These are phyloP conservation scores for Daldinia loculata DNA, from an alignment of 495 filamentous ascomycete genomes.

Conservation along the genomic window DNA sequence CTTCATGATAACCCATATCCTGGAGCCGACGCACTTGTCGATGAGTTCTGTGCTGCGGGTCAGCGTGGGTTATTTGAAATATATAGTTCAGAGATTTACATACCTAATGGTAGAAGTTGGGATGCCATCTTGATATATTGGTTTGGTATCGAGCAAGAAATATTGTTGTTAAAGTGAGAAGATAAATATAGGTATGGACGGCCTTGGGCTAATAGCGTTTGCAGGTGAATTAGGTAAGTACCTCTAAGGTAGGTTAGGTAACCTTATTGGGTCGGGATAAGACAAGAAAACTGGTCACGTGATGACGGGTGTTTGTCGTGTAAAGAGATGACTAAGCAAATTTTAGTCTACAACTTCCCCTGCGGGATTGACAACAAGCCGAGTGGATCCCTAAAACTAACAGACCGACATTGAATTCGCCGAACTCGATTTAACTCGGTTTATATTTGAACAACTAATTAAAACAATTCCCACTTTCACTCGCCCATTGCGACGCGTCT, in stretches of 20 bases:
- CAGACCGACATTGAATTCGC: constrained; percentile 1
- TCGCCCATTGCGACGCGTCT: constrained; percentile 29
- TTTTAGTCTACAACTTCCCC: not conserved
- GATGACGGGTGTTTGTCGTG: constrained; percentile 18
- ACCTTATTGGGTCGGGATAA: not conserved
- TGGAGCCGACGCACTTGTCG: constrained; percentile 97
- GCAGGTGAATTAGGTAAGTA: constrained; percentile 8
- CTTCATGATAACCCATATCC: constrained; percentile 99
- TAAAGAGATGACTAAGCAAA: constrained; percentile 25
- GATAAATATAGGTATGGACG: not conserved
- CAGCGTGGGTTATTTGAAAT: constrained; percentile 2
- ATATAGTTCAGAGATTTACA: constrained; percentile 17
- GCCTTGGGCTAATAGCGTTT: not conserved
- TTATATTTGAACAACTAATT: not conserved
- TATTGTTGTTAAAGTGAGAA: not conserved
- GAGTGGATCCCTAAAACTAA: not conserved
- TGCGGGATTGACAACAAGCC: not conserved
- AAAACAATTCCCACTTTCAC: constrained; percentile 4
- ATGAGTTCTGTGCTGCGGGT: constrained; percentile 77
- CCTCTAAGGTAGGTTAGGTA: not conserved
- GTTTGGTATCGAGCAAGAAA: not conserved
- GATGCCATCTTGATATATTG: constrained; percentile 68
- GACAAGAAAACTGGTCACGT: constrained; percentile 24
- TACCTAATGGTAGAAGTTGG: constrained; percentile 82
- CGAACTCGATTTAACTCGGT: not conserved